These are phyloP conservation scores for Melampsora occidentalis DNA, from an alignment of 1,284 basidiomycete species.

Conservation along the genomic window DNA sequence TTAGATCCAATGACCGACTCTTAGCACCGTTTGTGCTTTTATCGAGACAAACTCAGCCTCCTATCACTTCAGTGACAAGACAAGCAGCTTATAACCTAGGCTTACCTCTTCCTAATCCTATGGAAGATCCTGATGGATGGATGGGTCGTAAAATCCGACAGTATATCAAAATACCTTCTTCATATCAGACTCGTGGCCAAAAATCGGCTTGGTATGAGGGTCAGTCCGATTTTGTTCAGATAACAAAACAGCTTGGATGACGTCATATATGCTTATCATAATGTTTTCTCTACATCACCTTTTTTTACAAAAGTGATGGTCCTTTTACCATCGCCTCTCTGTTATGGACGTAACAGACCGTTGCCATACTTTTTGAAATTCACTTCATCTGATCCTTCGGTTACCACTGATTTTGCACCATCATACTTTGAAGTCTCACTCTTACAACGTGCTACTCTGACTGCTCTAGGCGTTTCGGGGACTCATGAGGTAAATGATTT, in stretches of 20 bases:
- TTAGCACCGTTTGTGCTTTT: conserved; percentile 14
- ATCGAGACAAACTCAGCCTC: conserved; percentile 5
- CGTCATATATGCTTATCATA: background rate
- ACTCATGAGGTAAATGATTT: conserved; percentile 1
- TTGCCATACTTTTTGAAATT: conserved; percentile 20
- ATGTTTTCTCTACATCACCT: background rate
- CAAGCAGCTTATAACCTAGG: conserved; percentile 1
- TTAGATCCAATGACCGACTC: conserved; percentile 7
- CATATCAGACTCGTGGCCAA: background rate
- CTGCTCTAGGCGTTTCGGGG: conserved; percentile 3
- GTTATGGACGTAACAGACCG: conserved; percentile 3
- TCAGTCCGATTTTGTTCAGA: background rate
- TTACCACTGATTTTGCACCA: conserved; percentile 1
- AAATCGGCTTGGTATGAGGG: conserved; percentile 13
- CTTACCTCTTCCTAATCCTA: conserved; percentile 15
- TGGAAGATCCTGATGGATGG: conserved; percentile 23
- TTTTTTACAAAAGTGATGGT: conserved; percentile 9
- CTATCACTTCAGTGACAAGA: background rate
- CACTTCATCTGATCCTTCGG: background rate
- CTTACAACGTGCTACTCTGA: background rate
- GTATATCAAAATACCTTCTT: conserved; percentile 13
- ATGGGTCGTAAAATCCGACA: conserved; percentile 23
- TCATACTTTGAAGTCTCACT: background rate
- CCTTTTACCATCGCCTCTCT: conserved; percentile 11
- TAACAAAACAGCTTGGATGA: background rate